A percentile compares a stretch with the other conserved stretches of the same genome.
phyloP scores from a whole-genome alignment of 768 basidiomycete species.

The Kwoniella heveanensis region DNA sequence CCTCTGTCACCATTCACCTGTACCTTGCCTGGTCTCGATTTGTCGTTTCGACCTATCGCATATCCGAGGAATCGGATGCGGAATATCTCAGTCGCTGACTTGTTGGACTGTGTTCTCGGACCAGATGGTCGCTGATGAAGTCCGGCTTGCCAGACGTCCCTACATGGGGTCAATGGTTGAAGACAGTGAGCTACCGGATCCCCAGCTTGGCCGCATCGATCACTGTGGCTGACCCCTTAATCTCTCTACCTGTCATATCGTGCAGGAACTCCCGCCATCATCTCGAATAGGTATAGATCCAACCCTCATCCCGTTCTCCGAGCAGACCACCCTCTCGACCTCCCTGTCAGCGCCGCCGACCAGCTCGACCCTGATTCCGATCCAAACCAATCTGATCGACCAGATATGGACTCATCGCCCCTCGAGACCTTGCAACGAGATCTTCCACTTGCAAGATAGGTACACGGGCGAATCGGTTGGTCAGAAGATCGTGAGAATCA shows the following conservation, averaged over 20 bases:
- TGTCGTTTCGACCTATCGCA: too few relatives aligned
- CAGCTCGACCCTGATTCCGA: constrained; percentile 68
- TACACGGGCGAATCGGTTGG: constrained; percentile 64
- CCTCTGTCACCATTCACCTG: too few relatives aligned
- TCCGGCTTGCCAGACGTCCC: constrained; percentile 74
- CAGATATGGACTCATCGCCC: constrained; percentile 61
- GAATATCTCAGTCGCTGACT: too few relatives aligned
- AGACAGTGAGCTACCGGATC: constrained; percentile 28
- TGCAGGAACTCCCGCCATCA: constrained; percentile 18
- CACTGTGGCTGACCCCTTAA: too few relatives aligned
- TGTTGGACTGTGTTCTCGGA: constrained; percentile 46
- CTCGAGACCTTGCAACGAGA: constrained; percentile 65
- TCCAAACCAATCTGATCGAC: constrained; percentile 69
- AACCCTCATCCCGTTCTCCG: constrained; percentile 58
- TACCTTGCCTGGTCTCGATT: too few relatives aligned
- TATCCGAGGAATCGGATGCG: too few relatives aligned
- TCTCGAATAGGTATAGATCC: constrained; percentile 65
- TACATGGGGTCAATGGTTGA: constrained; percentile 31
- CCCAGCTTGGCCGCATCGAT: too few relatives aligned
- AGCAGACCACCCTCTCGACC: constrained; percentile 67
- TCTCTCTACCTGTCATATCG: too few relatives aligned
- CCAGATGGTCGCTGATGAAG: constrained; percentile 93
- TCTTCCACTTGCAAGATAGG: constrained; percentile 72
- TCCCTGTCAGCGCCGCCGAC: constrained; percentile 59
- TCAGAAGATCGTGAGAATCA: constrained; percentile 68